Evolutionary conservation across 352 stramenopile genomes (phyloP).

Genomic region (Globisporangium uncinulatum): DNA sequence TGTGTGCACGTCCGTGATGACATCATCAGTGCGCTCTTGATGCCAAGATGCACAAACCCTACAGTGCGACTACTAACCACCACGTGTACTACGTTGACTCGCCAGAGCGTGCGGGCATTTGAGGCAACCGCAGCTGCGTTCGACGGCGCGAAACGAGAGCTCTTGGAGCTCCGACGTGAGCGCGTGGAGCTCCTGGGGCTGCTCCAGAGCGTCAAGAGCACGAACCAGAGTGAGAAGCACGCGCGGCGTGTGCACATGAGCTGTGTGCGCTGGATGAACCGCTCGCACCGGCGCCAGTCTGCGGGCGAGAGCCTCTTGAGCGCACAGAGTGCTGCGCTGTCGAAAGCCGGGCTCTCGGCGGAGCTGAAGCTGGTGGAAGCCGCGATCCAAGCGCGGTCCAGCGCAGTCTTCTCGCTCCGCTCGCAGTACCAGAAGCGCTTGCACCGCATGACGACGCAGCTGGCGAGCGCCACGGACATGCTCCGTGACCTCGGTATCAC

Average conservation of each 20-base stretch:
- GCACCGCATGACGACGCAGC: conserved; percentile 34
- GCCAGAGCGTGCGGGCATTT: conserved; percentile 28
- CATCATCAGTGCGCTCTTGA: too few species aligned
- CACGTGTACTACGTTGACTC: background rate
- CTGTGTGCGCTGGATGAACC: conserved; percentile 64
- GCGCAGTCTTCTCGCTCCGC: conserved; percentile 41
- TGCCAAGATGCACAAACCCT: background rate
- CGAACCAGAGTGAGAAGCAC: conserved; percentile 42
- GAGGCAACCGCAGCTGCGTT: conserved; percentile 28
- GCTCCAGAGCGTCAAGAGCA: conserved; percentile 37
- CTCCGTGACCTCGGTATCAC: conserved; percentile 19
- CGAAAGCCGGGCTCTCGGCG: conserved; percentile 38
- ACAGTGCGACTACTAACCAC: conserved; percentile 1
- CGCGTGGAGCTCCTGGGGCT: conserved; percentile 41
- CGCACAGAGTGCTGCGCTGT: conserved; percentile 35
- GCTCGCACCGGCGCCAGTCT: conserved; percentile 37
- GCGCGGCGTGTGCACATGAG: conserved; percentile 55
- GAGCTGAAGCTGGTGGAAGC: conserved; percentile 36
- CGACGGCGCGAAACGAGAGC: conserved; percentile 23
- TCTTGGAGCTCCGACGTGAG: conserved; percentile 45
- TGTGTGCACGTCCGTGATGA: background rate
- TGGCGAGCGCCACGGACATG: conserved; percentile 30
- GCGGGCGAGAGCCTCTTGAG: conserved; percentile 27
- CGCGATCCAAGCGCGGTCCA: conserved; percentile 31
- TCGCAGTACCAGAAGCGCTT: conserved; percentile 46